Evolutionary conservation across 306 rosid species (phyloP), one percentile per base, ranked within the genome.

Genomic region (Cyamopsis tetragonoloba): DNA sequence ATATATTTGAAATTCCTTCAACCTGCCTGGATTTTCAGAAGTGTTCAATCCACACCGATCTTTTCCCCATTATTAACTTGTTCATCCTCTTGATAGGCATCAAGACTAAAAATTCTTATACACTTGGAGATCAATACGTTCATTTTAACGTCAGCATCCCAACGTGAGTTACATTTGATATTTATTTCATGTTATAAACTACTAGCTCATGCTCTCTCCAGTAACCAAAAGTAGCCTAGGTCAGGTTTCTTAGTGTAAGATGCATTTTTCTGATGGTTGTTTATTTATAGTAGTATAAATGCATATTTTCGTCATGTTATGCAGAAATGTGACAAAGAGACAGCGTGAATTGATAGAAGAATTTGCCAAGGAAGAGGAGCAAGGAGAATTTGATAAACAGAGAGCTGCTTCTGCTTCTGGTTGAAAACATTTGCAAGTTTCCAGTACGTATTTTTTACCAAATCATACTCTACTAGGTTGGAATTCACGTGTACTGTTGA

Each of bases 101-200:
- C 54, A 92, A 83, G 81, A 63, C 86, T 0, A 85, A 85, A 78
- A 87, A 66, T 54, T 84, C 87, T 31, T 82, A 75, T 64, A 11
- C 92, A 10, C 82, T 88, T 1, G 98, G 96, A n/a, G 95, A 92
- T 71, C 96, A 92, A 75, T 92, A 38, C 38, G 96, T 89, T 82
- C 92, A 92, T 74, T 92, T 92, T 72, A 89, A 84, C 34, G 81
- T 92, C 86, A 77, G 86, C 91, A 89, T 92, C 44, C 96, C 98
- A 56, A 7, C 65, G 89, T 89, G 78, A 54, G 96, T 44, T 37
- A 38, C 46, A 3, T 24, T 73, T 56, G 43, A 62, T 61, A 24
- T 35, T 60, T n/a, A n/a, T n/a, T n/a, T n/a, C n/a, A n/a, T n/a
- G n/a, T n/a, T n/a, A 48, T 76, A 44, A 41, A 44, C 46, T 61